Evolutionary conservation across 2,329 filamentous ascomycete species (phyloP).

Genomic region (Cladobotryum protrusum): DNA sequence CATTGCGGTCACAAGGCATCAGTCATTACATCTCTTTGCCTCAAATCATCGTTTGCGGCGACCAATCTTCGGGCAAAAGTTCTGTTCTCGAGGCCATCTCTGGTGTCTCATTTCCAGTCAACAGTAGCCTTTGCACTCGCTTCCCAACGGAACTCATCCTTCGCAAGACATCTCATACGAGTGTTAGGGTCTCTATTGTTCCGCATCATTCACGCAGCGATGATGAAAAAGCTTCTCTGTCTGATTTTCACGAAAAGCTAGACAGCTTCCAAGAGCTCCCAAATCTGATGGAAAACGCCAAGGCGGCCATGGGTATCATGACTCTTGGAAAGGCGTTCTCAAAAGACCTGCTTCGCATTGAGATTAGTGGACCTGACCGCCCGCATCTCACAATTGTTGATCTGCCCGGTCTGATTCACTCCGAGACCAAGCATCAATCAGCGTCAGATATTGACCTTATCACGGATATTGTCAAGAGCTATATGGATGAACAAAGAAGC

Average conservation of each 20-base stretch:
- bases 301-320: constrained; percentile 43
- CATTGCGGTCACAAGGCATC: constrained; percentile 29
- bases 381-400: constrained; percentile 55
- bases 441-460: constrained; percentile 39
- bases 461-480: constrained; percentile 42
- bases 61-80: constrained; percentile 51
- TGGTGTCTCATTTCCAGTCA: constrained; percentile 45
- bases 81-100: constrained; percentile 53
- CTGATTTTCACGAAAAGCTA: constrained; percentile 8
- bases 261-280: constrained; percentile 4
- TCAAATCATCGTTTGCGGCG: constrained; percentile 47
- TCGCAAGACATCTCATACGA: constrained; percentile 21
- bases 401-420: constrained; percentile 50
- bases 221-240: constrained; percentile 8
- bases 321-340: constrained; percentile 33
- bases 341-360: constrained; percentile 43
- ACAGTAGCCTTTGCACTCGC: constrained; percentile 46
- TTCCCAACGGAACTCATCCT: constrained; percentile 52
- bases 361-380: constrained; percentile 42
- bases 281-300: constrained; percentile 34
- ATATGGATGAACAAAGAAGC: constrained; percentile 51
- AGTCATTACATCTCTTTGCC: constrained; percentile 34
- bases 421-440: constrained; percentile 40
- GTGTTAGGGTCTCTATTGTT: constrained; percentile 21
- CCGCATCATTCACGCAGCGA: constrained; percentile 6